Base-by-base conservation (phyloP, 768 basidiomycete species). In the Serpula lacrymans region DNA sequence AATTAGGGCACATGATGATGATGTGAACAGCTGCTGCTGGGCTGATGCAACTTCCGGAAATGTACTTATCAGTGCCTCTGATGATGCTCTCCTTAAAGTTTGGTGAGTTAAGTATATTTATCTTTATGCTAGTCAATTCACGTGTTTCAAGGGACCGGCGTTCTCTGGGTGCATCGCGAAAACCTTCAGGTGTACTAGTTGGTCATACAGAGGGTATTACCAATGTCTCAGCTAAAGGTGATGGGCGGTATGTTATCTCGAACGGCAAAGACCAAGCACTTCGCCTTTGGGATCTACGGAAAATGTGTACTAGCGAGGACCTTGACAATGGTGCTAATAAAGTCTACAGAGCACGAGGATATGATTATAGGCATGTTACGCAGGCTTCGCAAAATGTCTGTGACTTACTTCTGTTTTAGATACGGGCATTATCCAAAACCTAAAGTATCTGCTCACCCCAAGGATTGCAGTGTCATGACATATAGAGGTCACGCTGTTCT, bases 191-290 rank as follows among this genome's bases (percentile, higher is more conserved):
- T 16, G 87, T 95, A 2, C 72, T 98, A 11, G 82, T 95, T 30
- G 96, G 96, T 0, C 95, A 98, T 49, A 96, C 92, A 0, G 94
- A 98, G 54, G 91, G 95, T 29, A 86, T 97, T 42, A 93, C 95
- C 5, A 89, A 90, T 49, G 92, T 96, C 11, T 86, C 91, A 24
- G 85, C 95, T 1, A 97, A 96, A 53, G 95, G 95, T 5, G 95
- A 98, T 55, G 95, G 95, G 7, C 82, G 95, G 44, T 97, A 97
- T 58, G 70, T 95, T 33, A 83, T 98, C 32, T 93, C 90, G 13
- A 98, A 98, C 54, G 92, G 92, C 26, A 98, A 98, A 63, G 95
- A 98, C 57, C 94, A 98, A 53, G 79, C 88, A 1, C 69, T 92
- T 36, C 81, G 92, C 6, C 64, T 97, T 17, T 97, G 95, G 88